Evolutionary conservation across 352 stramenopile genomes (phyloP), one percentile per base, ranked within the genome.

Genomic region (Phytophthora foliorum): DNA sequence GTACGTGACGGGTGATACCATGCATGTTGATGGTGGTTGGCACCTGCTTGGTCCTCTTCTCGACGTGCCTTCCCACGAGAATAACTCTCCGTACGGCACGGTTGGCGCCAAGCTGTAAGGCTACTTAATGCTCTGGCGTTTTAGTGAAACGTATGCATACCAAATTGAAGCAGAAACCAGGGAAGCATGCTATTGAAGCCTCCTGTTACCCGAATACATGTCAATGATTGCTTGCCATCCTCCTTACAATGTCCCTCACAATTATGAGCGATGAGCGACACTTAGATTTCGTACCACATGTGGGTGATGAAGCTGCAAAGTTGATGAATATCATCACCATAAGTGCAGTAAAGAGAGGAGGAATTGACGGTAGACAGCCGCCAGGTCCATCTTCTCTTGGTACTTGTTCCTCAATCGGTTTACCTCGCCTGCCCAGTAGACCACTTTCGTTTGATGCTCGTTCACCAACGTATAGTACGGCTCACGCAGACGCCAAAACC

Each of bases 1-100:
- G 11, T 98, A 98, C 74, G 89, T 98, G 19, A 98, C 94, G 8
- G 95, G 94, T 25, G 86, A 82, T 48, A 95, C 90, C 6, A 77
- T 98, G 54, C 80, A 88, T 62, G 90, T 98, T 13, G 93, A 98
- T 74, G 94, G 95, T 41, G 95, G 91, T 32, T 89, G 77, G 75
- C 77, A 88, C 53, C 65, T 93, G 7, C 52, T 90, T 19, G 76
- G 78, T 4, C 77, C 87, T 55, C 63, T 92, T 68, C 46, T 98
- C 65, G 82, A 95, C 16, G 86, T 97, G 27, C 84, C 91, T 25
- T 53, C 90, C 41, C 89, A 92, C 64, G 69, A 79, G 32, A 90
- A 97, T 70, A 89, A 96, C 38, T 75, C 79, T 36, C 69, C 90
- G 22, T 98, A 97, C 69, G 94, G 94, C 51, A 81, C 66, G 85